phyloP scores from a whole-genome alignment of 2,329 filamentous ascomycete species.

The Aspergillus ibericus region DNA sequence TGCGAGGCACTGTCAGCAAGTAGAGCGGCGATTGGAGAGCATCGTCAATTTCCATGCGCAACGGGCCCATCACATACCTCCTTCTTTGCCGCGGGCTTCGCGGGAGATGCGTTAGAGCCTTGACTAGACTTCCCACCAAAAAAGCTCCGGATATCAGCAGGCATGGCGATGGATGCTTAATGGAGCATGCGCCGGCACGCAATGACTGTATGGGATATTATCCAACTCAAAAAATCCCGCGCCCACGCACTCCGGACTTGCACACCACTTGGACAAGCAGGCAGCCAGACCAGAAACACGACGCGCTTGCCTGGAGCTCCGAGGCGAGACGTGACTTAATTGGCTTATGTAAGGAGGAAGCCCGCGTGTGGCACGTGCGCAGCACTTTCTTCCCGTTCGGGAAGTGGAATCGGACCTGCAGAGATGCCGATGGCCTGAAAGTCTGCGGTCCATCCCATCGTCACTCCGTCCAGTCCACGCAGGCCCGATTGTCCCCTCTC shows the following conservation, averaged over 20 bases:
- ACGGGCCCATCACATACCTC: slow-evolving; percentile 37
- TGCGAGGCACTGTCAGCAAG: neutral
- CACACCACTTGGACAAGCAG: neutral
- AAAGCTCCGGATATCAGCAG: slow-evolving; percentile 83
- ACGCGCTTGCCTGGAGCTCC: slow-evolving; percentile 22
- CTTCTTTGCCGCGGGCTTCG: slow-evolving; percentile 46
- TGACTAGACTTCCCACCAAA: slow-evolving; percentile 74
- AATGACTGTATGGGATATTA: neutral
- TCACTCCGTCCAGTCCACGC: neutral
- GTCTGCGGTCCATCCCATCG: slow-evolving; percentile 12
- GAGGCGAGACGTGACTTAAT: slow-evolving; percentile 22
- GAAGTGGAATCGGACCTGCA: slow-evolving; percentile 20
- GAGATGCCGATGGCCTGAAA: slow-evolving; percentile 25
- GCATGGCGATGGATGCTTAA: slow-evolving; percentile 55
- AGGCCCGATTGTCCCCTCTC: slow-evolving; percentile 12
- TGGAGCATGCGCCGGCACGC: slow-evolving; percentile 2
- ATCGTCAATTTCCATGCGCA: neutral
- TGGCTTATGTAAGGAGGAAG: slow-evolving; percentile 29
- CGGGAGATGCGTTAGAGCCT: slow-evolving; percentile 50
- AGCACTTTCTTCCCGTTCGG: slow-evolving; percentile 23
- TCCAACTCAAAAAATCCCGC: neutral
- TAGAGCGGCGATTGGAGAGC: neutral
- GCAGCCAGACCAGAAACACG: slow-evolving; percentile 26
- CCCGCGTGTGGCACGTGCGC: slow-evolving; percentile 27
- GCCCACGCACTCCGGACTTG: neutral